Conservation (phyloP, 768 basidiomycete species). For the Calocybe indica region DNA sequence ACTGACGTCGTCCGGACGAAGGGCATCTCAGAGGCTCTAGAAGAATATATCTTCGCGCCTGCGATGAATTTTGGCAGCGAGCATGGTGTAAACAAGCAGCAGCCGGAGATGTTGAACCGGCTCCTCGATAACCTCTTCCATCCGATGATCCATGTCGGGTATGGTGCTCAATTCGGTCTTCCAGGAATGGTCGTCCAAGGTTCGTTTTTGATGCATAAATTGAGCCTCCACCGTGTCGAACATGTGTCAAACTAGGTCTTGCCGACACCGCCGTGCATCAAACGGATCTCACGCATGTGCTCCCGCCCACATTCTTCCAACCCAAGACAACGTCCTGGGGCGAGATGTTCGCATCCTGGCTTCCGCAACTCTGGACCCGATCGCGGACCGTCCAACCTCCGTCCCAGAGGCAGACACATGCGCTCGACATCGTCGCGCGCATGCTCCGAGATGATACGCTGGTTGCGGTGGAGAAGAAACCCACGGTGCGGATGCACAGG, state of each 20-base stretch:
- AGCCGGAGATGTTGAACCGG: background rate
- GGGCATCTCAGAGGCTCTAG: background rate
- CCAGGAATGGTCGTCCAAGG: constrained; percentile 44
- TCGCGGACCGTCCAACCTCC: background rate
- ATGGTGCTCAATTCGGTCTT: background rate
- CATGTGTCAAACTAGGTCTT: constrained; percentile 32
- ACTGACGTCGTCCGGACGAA: background rate
- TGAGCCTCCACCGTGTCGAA: background rate
- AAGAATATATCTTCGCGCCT: constrained; percentile 1
- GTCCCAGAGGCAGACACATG: constrained; percentile 24
- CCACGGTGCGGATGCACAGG: constrained; percentile 19
- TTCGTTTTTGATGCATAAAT: constrained; percentile 13
- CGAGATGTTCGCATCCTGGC: constrained; percentile 4
- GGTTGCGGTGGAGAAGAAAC: constrained; percentile 10
- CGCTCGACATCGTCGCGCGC: constrained; percentile 48
- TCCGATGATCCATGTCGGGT: constrained; percentile 1
- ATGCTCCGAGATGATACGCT: constrained; percentile 47
- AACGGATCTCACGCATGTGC: constrained; percentile 17
- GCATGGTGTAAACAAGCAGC: background rate
- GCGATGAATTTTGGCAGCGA: background rate
- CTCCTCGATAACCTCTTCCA: background rate
- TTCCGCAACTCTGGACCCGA: background rate
- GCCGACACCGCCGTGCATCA: constrained; percentile 48
- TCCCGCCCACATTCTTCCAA: constrained; percentile 23
- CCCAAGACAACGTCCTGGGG: background rate